Evolutionary conservation across 2,329 filamentous ascomycete genomes (phyloP), one percentile per base, ranked within the genome.

Genomic region (Aspergillus sergii): DNA sequence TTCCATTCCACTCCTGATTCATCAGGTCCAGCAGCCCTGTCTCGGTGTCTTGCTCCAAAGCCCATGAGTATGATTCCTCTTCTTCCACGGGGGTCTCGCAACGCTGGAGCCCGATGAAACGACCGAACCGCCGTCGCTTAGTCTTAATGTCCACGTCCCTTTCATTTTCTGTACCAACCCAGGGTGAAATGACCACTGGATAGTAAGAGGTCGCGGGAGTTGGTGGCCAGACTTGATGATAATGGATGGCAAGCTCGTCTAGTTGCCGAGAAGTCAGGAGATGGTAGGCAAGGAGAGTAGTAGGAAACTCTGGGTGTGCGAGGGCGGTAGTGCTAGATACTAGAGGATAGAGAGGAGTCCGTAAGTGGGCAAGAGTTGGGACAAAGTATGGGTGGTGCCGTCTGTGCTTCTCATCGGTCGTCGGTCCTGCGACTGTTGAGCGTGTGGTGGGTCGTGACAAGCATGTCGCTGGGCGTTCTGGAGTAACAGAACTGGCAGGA

Each of bases 21-120:
- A 74, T 71, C 8, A 65, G 39, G 14, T 51, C 66, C 43, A 69
- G 23, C 54, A 73, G 63, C 54, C 71, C 65, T 55, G 62, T 45
- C 7, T 62, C 63, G 0, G 45, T 60, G n/a, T 68, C 64, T 11
- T 54, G 46, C 26, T 59, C 61, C 11, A 28, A 10, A 21, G n/a
- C 55, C 21, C 36, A 46, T 9, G 57, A 10, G 28, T 39, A 48
- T 9, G n/a, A 50, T 32, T 32, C 32, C 36, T 32, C 11, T 39
- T 51, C 21, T 41, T 45, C 63, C 43, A 39, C 59, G 7, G 76
- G 72, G 45, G 71, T 73, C 57, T 78, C 74, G 61, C 77, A 78
- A 11, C 74, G 79, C 41, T 68, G 58, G 23, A 82, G 63, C 14
- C 80, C 80, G 62, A 82, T 80, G 64, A 82, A 82, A 8, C 73